phyloP scores from a whole-genome alignment of 2,329 filamentous ascomycete species.

The Pseudopithomyces chartarum region DNA sequence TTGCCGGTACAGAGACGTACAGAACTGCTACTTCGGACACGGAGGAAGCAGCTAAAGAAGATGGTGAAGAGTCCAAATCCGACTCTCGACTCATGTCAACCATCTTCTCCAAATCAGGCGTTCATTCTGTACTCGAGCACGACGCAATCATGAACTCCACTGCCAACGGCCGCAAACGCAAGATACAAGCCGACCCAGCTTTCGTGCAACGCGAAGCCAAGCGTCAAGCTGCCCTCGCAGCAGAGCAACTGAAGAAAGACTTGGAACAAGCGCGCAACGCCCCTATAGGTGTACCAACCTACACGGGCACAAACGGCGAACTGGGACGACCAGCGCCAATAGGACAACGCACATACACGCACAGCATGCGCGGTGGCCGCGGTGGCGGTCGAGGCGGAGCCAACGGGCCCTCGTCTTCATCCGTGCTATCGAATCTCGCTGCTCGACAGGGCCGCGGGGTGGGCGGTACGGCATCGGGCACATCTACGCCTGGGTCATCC shows the following conservation, averaged over 20 bases:
- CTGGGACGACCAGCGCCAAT: conserved; percentile 65
- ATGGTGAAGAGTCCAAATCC: conserved; percentile 23
- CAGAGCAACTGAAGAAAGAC: conserved; percentile 73
- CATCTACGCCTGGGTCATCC: conserved; percentile 22
- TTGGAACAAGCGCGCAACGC: conserved; percentile 73
- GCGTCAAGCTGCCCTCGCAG: conserved; percentile 77
- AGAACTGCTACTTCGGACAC: conserved; percentile 32
- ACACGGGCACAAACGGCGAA: conserved; percentile 85
- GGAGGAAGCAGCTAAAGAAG: conserved; percentile 25
- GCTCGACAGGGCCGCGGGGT: conserved; percentile 44
- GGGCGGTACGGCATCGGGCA: conserved; percentile 8
- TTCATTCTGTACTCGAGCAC: conserved; percentile 92
- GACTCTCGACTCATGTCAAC: conserved; percentile 79
- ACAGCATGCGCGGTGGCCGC: conserved; percentile 46
- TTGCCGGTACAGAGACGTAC: conserved; percentile 52
- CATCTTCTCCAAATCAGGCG: conserved; percentile 83
- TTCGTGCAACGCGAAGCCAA: conserved; percentile 84
- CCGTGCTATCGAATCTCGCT: conserved; percentile 51
- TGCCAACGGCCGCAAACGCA: conserved; percentile 59
- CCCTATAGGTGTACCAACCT: conserved; percentile 85
- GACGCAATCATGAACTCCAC: conserved; percentile 74
- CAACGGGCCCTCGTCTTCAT: conserved; percentile 49
- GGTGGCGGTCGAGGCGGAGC: conserved; percentile 29
- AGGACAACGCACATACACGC: conserved; percentile 21
- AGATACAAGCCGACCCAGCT: conserved; percentile 72